Conservation (phyloP, 1,284 basidiomycete genomes). For the Marasmius sp. region DNA sequence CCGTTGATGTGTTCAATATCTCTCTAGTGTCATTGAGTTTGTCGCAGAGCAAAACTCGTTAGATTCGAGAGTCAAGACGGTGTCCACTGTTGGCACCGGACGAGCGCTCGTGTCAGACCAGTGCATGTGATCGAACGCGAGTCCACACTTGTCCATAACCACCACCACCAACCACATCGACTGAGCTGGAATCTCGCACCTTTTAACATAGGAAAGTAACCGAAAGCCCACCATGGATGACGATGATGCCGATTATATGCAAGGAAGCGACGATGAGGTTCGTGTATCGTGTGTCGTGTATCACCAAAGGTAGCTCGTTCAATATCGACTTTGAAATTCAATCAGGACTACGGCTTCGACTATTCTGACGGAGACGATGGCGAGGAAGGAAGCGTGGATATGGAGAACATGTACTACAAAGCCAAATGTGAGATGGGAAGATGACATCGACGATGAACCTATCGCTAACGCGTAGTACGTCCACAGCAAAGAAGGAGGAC, state of each 20-base stretch:
- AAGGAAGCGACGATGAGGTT: slow-evolving; percentile 82
- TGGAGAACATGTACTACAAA: slow-evolving; percentile 98
- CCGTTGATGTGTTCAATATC: too few species aligned
- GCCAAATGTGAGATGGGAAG: slow-evolving; percentile 76
- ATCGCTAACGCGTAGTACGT: slow-evolving; percentile 2
- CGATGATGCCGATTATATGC: slow-evolving; percentile 89
- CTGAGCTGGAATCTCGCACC: not conserved
- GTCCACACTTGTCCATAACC: not conserved
- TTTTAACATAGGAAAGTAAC: not conserved
- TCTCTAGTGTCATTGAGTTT: too few species aligned
- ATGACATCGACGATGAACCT: not conserved
- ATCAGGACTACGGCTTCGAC: slow-evolving; percentile 93
- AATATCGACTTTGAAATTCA: slow-evolving; percentile 5
- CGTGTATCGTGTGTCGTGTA: slow-evolving; percentile 17
- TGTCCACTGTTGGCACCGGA: too few species aligned
- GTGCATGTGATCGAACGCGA: not conserved
- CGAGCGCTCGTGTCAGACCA: too few species aligned
- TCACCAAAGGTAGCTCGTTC: not conserved
- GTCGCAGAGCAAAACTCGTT: too few species aligned
- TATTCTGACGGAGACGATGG: slow-evolving; percentile 92
- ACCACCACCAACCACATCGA: not conserved
- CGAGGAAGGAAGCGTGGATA: slow-evolving; percentile 82
- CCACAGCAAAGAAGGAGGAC: slow-evolving; percentile 88
- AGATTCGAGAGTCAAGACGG: too few species aligned
- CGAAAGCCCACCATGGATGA: slow-evolving; percentile 63